These are phyloP conservation scores for Epichloe amarillans DNA, from an alignment of 2,329 filamentous ascomycete genomes.

Conservation along the genomic window DNA sequence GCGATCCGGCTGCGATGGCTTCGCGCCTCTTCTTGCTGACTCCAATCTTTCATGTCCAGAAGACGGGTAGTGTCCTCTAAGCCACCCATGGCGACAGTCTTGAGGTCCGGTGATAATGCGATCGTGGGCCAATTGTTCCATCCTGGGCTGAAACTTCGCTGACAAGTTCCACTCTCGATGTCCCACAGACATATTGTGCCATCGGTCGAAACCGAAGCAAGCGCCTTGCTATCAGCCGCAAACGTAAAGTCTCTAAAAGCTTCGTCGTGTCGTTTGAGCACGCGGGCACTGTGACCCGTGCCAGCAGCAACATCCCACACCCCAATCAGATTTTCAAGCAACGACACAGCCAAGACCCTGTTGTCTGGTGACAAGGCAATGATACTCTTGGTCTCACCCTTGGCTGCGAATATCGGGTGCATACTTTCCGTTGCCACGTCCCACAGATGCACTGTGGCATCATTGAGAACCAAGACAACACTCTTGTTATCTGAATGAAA, in stretches of 20 bases:
- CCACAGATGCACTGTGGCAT: slow-evolving; percentile 7
- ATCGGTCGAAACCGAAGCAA: slow-evolving; percentile 6
- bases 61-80: slow-evolving; percentile 6
- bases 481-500: slow-evolving; percentile 6
- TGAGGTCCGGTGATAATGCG: slow-evolving; percentile 7
- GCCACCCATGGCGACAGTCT: slow-evolving; percentile 7
- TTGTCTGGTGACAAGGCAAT: slow-evolving; percentile 7
- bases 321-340: slow-evolving; percentile 7
- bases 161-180: slow-evolving; percentile 5
- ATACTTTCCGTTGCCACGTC: slow-evolving; percentile 1
- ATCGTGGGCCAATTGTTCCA: slow-evolving; percentile 9
- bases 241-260: slow-evolving; percentile 7
- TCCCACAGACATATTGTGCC: slow-evolving; percentile 7
- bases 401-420: slow-evolving; percentile 6
- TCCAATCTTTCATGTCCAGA: slow-evolving; percentile 7
- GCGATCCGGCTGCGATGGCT: slow-evolving; percentile 7
- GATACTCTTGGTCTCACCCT: slow-evolving; percentile 7
- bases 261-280: slow-evolving; percentile 6
- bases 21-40: slow-evolving; percentile 2
- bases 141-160: slow-evolving; percentile 6
- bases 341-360: slow-evolving; percentile 5
- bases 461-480: slow-evolving; percentile 4
- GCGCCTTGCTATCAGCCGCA: slow-evolving; percentile 6
- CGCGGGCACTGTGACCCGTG: slow-evolving; percentile 5
- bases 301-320: slow-evolving; percentile 6